phyloP scores from a whole-genome alignment of 352 stramenopile species.

The Phytopythium aichiense region DNA sequence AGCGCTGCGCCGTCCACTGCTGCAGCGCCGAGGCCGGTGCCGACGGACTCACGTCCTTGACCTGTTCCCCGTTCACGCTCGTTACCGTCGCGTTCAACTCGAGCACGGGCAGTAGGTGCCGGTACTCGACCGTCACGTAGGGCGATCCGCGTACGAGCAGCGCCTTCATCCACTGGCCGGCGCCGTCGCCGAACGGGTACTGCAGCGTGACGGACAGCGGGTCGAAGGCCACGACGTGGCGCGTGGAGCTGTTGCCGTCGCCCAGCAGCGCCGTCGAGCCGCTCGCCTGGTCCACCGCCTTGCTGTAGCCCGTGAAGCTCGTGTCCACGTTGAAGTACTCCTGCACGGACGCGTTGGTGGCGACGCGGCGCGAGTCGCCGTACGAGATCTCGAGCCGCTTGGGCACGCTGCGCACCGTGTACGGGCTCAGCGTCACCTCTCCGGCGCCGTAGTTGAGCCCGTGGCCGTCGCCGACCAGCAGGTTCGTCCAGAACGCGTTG shows the following conservation, averaged over 20 bases:
- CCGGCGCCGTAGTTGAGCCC: slow-evolving; percentile 65
- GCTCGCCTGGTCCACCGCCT: slow-evolving; percentile 13
- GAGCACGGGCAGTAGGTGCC: slow-evolving; percentile 57
- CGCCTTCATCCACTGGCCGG: slow-evolving; percentile 46
- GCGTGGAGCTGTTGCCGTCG: slow-evolving; percentile 59
- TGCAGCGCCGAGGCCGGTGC: slow-evolving; percentile 20
- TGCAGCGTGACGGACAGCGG: slow-evolving; percentile 58
- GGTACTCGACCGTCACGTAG: slow-evolving; percentile 83
- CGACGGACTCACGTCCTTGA: slow-evolving; percentile 25
- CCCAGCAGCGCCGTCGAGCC: slow-evolving; percentile 31
- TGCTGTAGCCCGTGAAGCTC: slow-evolving; percentile 64
- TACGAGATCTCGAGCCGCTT: slow-evolving; percentile 81
- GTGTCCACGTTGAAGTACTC: slow-evolving; percentile 84
- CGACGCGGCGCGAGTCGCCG: slow-evolving; percentile 68
- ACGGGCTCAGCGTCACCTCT: slow-evolving; percentile 79
- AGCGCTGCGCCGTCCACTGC: slow-evolving; percentile 52
- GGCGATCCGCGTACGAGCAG: slow-evolving; percentile 63
- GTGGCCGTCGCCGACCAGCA: slow-evolving; percentile 75
- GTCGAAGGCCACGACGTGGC: slow-evolving; percentile 67
- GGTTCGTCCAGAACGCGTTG: slow-evolving; percentile 89
- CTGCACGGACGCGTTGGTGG: slow-evolving; percentile 46
- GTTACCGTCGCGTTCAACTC: slow-evolving; percentile 64
- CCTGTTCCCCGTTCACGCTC: slow-evolving; percentile 41
- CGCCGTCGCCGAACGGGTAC: slow-evolving; percentile 44
- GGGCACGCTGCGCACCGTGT: slow-evolving; percentile 67